phyloP scores from a whole-genome alignment of 108 stramenopile species.

The Nitzschia inconspicua region DNA sequence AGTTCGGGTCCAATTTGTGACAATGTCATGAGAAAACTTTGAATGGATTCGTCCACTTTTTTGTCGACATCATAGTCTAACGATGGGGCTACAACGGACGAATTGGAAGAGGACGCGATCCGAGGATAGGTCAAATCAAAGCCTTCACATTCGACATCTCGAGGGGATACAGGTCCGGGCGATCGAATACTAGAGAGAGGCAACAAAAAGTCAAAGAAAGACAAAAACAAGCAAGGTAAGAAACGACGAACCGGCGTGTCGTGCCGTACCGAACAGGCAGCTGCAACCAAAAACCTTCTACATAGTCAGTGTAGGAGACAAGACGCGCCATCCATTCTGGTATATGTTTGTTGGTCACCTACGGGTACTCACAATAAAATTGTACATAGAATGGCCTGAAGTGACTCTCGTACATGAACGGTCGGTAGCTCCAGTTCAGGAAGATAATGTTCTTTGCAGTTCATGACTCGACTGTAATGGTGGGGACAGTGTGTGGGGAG shows the following conservation, averaged over 20 bases:
- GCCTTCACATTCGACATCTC: conserved; percentile 79
- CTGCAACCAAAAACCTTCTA: neutral
- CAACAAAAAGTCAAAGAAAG: neutral
- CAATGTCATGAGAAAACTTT: conserved; percentile 63
- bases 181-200: conserved; percentile 54
- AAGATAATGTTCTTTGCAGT: conserved; percentile 78
- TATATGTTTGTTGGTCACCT: neutral
- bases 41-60: conserved; percentile 78
- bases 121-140: conserved; percentile 78
- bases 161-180: conserved; percentile 75
- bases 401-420: conserved; percentile 75
- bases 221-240: neutral
- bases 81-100: conserved; percentile 13
- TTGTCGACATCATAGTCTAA: conserved; percentile 62
- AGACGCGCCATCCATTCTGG: neutral
- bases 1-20: conserved; percentile 83
- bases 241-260: neutral
- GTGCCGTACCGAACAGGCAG: neutral
- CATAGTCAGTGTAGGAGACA: neutral
- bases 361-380: conserved; percentile 68
- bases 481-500: too few species aligned
- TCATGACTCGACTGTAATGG: too few species aligned
- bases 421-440: conserved; percentile 85
- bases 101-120: conserved; percentile 46
- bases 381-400: conserved; percentile 82